Conservation (phyloP, 495 filamentous ascomycete genomes). For the Wilcoxina mikolae region DNA sequence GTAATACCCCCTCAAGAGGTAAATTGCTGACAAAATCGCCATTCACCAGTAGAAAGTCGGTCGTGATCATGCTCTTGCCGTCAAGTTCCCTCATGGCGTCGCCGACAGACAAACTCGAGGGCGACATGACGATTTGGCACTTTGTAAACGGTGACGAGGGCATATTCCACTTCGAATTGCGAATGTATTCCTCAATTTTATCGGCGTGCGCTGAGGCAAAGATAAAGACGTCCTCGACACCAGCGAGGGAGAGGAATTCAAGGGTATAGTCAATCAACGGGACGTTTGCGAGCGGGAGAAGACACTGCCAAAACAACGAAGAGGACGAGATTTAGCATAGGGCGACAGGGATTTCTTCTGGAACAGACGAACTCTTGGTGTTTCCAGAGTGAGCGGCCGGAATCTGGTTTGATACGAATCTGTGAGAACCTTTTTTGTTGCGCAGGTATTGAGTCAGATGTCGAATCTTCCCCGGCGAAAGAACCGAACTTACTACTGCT, state of each 20-base stretch:
- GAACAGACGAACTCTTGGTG: constrained; percentile 54
- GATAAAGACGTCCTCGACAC: constrained; percentile 79
- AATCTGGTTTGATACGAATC: constrained; percentile 91
- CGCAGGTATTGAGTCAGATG: constrained; percentile 19
- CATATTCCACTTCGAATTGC: constrained; percentile 52
- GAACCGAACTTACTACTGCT: constrained; percentile 53
- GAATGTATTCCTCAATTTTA: constrained; percentile 71
- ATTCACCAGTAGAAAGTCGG: constrained; percentile 84
- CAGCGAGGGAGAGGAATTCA: constrained; percentile 87
- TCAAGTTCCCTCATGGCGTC: constrained; percentile 94
- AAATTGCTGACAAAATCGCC: constrained; percentile 91
- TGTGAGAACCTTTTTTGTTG: constrained; percentile 43
- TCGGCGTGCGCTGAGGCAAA: constrained; percentile 86
- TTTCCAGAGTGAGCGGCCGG: constrained; percentile 74
- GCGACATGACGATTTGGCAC: constrained; percentile 72
- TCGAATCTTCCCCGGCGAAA: constrained; percentile 14
- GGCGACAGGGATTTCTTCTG: background rate
- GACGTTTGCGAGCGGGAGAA: constrained; percentile 82
- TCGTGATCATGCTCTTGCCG: constrained; percentile 64
- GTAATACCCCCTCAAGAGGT: constrained; percentile 61
- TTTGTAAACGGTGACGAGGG: constrained; percentile 67
- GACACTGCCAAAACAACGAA: no score
- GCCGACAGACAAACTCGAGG: constrained; percentile 66
- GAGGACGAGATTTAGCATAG: constrained; percentile 1
- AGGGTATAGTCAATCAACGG: constrained; percentile 95